Percentiles rank a stretch among this genome's conserved stretches.
These are phyloP conservation scores for Scheffersomyces segobiensis DNA, from an alignment of 1,139 yeast genomes.

Conservation along the genomic window DNA sequence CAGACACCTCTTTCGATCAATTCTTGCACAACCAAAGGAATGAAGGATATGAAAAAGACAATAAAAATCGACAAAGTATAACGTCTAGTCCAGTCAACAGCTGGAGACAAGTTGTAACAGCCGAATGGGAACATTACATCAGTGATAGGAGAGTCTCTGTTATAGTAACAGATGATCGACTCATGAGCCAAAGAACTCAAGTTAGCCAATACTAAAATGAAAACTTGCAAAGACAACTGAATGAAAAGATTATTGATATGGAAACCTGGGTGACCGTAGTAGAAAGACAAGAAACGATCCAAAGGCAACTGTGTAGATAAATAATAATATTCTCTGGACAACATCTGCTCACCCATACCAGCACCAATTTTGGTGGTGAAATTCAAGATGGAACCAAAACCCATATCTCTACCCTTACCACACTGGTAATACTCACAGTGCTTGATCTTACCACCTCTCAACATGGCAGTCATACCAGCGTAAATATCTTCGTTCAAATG, in stretches of 20 bases:
- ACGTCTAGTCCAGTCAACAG: conserved; percentile 96
- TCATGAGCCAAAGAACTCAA: conserved; percentile 91
- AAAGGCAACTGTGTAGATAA: conserved; percentile 96
- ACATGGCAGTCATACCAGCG: conserved; percentile 97
- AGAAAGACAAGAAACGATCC: conserved; percentile 96
- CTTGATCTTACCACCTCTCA: conserved; percentile 98
- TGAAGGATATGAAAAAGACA: conserved; percentile 95
- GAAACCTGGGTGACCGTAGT: conserved; percentile 99
- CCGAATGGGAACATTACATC: conserved; percentile 87
- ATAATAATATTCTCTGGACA: conserved; percentile 96
- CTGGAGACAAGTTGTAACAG: conserved; percentile 90
- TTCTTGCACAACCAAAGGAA: conserved; percentile 96
- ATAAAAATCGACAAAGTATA: conserved; percentile 96
- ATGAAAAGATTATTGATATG: conserved; percentile 95
- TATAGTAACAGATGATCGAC: conserved; percentile 79
- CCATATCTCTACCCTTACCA: conserved; percentile 99
- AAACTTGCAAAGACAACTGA: conserved; percentile 89
- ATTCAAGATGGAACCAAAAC: conserved; percentile 97
- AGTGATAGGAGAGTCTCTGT: conserved; percentile 81
- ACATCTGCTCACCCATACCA: conserved; percentile 99
- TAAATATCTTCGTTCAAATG: conserved; percentile 99
- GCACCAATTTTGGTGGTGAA: conserved; percentile 99
- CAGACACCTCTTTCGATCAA: conserved; percentile 96
- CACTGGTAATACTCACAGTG: conserved; percentile 99
- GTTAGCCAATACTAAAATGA: conserved; percentile 89